Evolutionary conservation across 768 basidiomycete genomes (phyloP).

Genomic region (Mycena maculata): DNA sequence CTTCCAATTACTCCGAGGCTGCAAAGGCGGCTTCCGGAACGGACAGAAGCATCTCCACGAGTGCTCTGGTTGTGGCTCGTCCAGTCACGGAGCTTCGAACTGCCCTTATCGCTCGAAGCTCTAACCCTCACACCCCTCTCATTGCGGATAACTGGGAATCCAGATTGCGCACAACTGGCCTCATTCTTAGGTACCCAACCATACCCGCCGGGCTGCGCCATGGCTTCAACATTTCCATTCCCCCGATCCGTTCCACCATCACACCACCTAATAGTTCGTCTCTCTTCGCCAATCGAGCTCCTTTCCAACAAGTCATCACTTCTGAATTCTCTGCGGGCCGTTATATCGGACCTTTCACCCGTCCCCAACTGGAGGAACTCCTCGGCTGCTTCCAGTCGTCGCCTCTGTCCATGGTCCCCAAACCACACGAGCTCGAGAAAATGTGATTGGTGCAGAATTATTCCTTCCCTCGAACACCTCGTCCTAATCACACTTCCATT

Average conservation of each 20-base stretch:
- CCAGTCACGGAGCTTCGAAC: conserved; percentile 51
- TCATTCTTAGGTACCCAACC: conserved; percentile 40
- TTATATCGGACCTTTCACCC: conserved; percentile 38
- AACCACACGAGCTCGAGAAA: conserved; percentile 38
- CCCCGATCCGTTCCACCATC: conserved; percentile 38
- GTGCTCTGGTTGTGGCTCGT: conserved; percentile 56
- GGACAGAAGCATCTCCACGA: conserved; percentile 45
- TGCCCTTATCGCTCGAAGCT: conserved; percentile 51
- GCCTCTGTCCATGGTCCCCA: conserved; percentile 43
- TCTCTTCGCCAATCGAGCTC: not conserved
- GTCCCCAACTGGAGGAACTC: conserved; percentile 6
- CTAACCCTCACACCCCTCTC: conserved; percentile 46
- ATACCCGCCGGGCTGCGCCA: conserved; percentile 37
- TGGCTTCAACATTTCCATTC: conserved; percentile 52
- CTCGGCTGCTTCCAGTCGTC: conserved; percentile 46
- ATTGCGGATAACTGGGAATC: conserved; percentile 44
- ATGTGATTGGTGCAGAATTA: conserved; percentile 46
- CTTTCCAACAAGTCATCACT: conserved; percentile 30
- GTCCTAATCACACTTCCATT: conserved; percentile 38
- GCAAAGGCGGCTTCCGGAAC: not conserved
- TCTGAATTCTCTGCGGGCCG: conserved; percentile 15
- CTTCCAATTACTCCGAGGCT: conserved; percentile 32
- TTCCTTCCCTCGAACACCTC: conserved; percentile 40
- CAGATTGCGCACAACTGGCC: conserved; percentile 31
- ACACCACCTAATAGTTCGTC: conserved; percentile 49